These are phyloP conservation scores for Podaxis carcinomalis DNA, from an alignment of 768 basidiomycete genomes.

Conservation along the genomic window DNA sequence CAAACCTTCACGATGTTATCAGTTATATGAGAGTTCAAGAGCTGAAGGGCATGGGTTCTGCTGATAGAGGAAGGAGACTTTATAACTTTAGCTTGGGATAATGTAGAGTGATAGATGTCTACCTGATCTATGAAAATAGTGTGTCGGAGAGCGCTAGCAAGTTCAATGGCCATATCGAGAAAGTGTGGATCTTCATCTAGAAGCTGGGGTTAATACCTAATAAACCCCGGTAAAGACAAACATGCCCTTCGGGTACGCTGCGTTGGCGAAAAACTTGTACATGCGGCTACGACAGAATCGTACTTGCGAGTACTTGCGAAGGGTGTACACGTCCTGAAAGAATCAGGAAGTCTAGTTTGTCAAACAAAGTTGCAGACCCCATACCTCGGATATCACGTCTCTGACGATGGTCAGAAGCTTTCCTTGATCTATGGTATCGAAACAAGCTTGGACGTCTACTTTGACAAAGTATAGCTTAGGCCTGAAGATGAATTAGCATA, in stretches of 20 bases:
- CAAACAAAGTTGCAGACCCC: background rate
- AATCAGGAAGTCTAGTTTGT: background rate
- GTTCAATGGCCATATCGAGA: conserved; percentile 56
- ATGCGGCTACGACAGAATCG: conserved; percentile 51
- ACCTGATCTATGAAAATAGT: conserved; percentile 88
- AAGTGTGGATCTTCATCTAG: conserved; percentile 79
- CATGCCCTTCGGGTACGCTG: conserved; percentile 67
- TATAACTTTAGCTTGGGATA: background rate
- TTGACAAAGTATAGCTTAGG: conserved; percentile 95
- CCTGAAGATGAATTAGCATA: conserved; percentile 32
- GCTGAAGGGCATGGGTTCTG: conserved; percentile 58
- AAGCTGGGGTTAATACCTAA: background rate
- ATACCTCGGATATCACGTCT: conserved; percentile 68
- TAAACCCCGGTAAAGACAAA: background rate
- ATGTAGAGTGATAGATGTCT: conserved; percentile 7
- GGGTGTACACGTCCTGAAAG: conserved; percentile 63
- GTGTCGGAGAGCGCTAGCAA: conserved; percentile 65
- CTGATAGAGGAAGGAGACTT: conserved; percentile 45
- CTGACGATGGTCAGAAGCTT: conserved; percentile 77
- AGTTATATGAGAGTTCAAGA: conserved; percentile 86
- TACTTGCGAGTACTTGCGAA: conserved; percentile 69
- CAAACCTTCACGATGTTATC: conserved; percentile 87
- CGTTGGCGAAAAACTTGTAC: conserved; percentile 51
- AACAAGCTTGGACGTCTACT: conserved; percentile 93
- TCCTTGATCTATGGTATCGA: conserved; percentile 91